Conservation (phyloP, 2,329 filamentous ascomycete species). For the Venturia carpophila region DNA sequence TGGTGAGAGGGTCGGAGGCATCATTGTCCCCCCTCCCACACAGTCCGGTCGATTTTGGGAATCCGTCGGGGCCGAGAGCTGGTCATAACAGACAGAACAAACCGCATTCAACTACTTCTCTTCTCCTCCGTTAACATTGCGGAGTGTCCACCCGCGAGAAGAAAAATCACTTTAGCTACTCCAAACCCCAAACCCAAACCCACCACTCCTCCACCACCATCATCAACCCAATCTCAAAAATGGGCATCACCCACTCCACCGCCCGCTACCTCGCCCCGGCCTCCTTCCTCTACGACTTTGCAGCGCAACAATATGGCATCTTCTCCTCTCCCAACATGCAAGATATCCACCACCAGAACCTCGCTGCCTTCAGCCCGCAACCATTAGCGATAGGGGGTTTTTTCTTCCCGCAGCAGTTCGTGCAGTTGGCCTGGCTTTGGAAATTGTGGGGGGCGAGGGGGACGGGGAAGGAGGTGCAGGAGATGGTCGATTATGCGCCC, state of each 20-base stretch:
- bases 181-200: no score
- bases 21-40: background rate
- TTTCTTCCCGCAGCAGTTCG: slow-evolving; percentile 54
- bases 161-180: no score
- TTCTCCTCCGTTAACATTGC: no score
- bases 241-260: slow-evolving; percentile 48
- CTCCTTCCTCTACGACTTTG: slow-evolving; percentile 51
- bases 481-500: slow-evolving; percentile 48
- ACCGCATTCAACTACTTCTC: background rate
- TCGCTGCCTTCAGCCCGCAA: slow-evolving; percentile 52
- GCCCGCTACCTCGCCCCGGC: slow-evolving; percentile 47
- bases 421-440: slow-evolving; percentile 52
- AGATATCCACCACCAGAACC: slow-evolving; percentile 49
- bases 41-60: no score
- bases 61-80: no score
- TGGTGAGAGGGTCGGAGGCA: background rate
- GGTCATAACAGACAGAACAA: background rate
- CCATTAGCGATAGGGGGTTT: slow-evolving; percentile 53
- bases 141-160: no score
- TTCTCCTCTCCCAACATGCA: slow-evolving; percentile 51
- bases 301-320: slow-evolving; percentile 53
- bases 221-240: no score
- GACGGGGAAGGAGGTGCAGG: slow-evolving; percentile 37
- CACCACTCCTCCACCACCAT: no score
- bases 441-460: slow-evolving; percentile 44